Evolutionary conservation across 2,329 filamentous ascomycete genomes (phyloP).

Genomic region (Fusarium euwallaceae): DNA sequence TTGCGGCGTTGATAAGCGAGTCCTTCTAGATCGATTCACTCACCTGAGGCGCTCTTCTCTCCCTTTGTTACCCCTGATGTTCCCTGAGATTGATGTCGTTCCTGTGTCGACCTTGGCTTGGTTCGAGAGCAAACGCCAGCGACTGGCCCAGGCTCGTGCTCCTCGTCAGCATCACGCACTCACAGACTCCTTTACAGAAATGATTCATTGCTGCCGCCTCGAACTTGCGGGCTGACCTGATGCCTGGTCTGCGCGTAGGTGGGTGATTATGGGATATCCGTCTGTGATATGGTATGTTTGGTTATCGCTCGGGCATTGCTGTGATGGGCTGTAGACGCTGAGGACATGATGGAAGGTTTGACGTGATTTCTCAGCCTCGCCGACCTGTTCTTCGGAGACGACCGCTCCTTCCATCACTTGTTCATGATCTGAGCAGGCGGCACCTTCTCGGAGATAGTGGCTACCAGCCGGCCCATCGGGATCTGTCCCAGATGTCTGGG

Average conservation of each 20-base stretch:
- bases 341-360: not conserved
- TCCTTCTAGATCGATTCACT: conserved; percentile 1
- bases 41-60: not conserved
- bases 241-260: not conserved
- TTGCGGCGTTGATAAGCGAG: not conserved
- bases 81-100: conserved; percentile 11
- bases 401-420: not conserved
- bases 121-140: conserved; percentile 20
- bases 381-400: not conserved
- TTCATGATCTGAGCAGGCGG: conserved; percentile 15
- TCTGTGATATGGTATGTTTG: conserved; percentile 11
- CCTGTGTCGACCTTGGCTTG: conserved; percentile 24
- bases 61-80: conserved; percentile 25
- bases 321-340: not conserved
- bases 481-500: conserved; percentile 18
- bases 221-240: conserved; percentile 10
- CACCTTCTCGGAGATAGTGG: conserved; percentile 19
- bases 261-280: conserved; percentile 1
- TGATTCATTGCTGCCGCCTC: conserved; percentile 26
- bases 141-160: conserved; percentile 26
- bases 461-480: conserved; percentile 29
- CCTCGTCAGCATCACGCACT: conserved; percentile 12
- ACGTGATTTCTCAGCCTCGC: not conserved
- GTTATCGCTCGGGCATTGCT: not conserved
- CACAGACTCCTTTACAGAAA: conserved; percentile 11